Conservation (phyloP, 768 basidiomycete genomes). For the Candolleomyces efflorescens region DNA sequence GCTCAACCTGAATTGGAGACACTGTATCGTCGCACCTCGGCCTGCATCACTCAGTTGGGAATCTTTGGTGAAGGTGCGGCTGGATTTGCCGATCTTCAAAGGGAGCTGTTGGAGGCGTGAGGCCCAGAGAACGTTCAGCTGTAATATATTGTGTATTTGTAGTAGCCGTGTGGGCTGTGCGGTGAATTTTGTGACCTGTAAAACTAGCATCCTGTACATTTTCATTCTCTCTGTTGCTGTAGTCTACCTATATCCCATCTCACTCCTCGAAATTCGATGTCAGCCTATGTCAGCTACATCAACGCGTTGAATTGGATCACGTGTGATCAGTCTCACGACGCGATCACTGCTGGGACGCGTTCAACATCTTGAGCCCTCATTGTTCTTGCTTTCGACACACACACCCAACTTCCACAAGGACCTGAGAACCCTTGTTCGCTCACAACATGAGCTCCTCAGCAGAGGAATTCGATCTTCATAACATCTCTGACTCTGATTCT, state of each 20-base stretch:
- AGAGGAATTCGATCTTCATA: conserved; percentile 62
- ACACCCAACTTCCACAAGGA: too few relatives aligned
- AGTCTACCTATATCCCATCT: too few relatives aligned
- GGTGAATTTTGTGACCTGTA: neutral
- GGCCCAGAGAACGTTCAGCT: neutral
- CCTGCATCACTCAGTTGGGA: conserved; percentile 68
- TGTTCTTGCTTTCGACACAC: too few relatives aligned
- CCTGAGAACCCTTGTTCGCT: too few relatives aligned
- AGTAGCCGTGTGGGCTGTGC: neutral
- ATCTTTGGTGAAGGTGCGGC: conserved; percentile 70
- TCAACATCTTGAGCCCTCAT: too few relatives aligned
- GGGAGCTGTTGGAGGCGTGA: conserved; percentile 58
- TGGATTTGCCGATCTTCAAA: conserved; percentile 76
- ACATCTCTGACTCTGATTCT: conserved; percentile 59
- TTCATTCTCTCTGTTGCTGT: too few relatives aligned
- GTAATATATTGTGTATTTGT: neutral
- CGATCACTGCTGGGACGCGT: too few relatives aligned
- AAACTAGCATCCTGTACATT: too few relatives aligned
- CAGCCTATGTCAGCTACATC: too few relatives aligned
- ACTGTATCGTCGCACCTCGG: conserved; percentile 70
- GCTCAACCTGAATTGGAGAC: conserved; percentile 68
- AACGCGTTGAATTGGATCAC: too few relatives aligned
- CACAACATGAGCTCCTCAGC: conserved; percentile 66
- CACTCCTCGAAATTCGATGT: too few relatives aligned
- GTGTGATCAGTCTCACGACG: too few relatives aligned